phyloP scores from a whole-genome alignment of 176 grass and related monocot species.

The Oryza punctata region DNA sequence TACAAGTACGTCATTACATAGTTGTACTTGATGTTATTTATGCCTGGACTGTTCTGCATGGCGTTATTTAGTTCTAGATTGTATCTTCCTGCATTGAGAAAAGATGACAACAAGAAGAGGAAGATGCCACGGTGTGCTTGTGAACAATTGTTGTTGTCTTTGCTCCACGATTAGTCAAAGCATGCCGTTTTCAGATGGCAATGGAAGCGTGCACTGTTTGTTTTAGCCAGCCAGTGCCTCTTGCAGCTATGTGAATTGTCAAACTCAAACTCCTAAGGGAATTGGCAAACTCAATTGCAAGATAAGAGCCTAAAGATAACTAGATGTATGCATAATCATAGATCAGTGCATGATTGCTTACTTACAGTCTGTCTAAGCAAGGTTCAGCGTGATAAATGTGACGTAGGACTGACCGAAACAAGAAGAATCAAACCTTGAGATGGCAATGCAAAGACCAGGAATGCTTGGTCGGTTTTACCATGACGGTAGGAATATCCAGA shows the following conservation, averaged over 20 bases:
- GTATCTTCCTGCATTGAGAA: conserved; percentile 18
- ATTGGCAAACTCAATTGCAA: background rate
- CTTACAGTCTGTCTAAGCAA: background rate
- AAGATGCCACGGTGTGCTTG: background rate
- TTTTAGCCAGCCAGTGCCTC: background rate
- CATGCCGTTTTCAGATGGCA: background rate
- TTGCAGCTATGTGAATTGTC: background rate
- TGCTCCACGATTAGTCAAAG: background rate
- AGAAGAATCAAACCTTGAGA: background rate
- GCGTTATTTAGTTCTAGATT: background rate
- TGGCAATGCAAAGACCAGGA: conserved; percentile 4
- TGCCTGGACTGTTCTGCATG: background rate
- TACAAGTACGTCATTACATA: background rate
- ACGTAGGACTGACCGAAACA: background rate
- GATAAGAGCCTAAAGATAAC: background rate
- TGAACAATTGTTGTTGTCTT: background rate
- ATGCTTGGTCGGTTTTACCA: background rate
- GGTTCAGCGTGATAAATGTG: background rate
- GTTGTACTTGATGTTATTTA: background rate
- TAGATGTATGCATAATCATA: background rate
- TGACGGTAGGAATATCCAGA: background rate
- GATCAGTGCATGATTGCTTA: background rate
- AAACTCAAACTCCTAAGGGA: background rate
- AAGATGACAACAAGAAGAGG: conserved; percentile 5
- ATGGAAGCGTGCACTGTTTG: background rate